A percentile compares a stretch with the other conserved stretches of the same genome.
These are phyloP conservation scores for Claviceps monticola DNA, from an alignment of 2,329 filamentous ascomycete genomes.

Conservation along the genomic window DNA sequence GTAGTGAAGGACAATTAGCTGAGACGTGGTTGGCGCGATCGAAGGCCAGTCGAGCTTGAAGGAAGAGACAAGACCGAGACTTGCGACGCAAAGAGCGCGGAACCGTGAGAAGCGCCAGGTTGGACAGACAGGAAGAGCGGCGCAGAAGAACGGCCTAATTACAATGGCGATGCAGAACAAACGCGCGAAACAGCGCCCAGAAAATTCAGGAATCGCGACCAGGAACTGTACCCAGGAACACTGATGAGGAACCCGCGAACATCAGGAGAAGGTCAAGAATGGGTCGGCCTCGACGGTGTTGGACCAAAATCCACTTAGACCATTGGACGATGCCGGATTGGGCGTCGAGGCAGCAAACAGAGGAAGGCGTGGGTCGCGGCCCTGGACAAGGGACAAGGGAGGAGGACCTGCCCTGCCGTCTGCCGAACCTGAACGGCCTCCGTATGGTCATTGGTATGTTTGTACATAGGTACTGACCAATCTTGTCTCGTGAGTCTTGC, in stretches of 20 bases:
- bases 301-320: constrained; percentile 1
- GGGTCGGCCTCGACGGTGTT: constrained; percentile 4
- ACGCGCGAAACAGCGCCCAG: background rate
- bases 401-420: background rate
- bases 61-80: background rate
- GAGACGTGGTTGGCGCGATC: background rate
- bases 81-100: background rate
- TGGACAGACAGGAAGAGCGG: background rate
- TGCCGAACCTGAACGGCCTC: background rate
- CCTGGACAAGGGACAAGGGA: background rate
- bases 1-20: background rate
- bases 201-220: background rate
- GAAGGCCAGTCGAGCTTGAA: background rate
- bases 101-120: background rate
- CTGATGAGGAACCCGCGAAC: background rate
- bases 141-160: background rate
- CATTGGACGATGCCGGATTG: background rate
- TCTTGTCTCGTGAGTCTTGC: too few species aligned
- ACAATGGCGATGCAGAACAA: background rate
- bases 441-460: too few species aligned
- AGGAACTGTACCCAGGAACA: background rate
- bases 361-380: background rate
- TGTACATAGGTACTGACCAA: too few species aligned
- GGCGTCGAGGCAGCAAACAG: background rate
- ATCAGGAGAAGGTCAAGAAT: background rate